Evolutionary conservation across 192 early-diverging fungal species (phyloP), one percentile per base, ranked within the genome.

Genomic region (Chytriomyces hyalinus): DNA sequence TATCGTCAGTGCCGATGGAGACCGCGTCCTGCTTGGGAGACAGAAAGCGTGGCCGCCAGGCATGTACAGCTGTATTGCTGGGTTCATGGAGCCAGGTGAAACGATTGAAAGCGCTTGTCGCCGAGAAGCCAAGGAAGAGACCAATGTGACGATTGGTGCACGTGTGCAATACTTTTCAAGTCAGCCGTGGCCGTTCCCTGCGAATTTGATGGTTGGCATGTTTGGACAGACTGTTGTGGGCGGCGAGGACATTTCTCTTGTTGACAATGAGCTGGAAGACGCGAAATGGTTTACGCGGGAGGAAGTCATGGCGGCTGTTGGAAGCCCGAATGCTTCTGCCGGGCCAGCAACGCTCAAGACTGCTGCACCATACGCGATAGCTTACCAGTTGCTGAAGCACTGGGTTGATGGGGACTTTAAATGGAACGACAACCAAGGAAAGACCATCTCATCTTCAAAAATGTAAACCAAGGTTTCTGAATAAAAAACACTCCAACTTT

Each of bases 181-280:
- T 8, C 88, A 90, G 76, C 88, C 88, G n/a, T 90, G 89, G 89
- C 87, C 89, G 45, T 90, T 90, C 70, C 89, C 89, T 6, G 77
- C 81, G 28, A 77, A 81, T 22, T 72, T 90, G 50, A 90, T 90
- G 87, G 47, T 90, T 61, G 87, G 87, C 13, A 81, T 84, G 62
- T 77, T 84, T 26, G 83, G 73, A 3, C 49, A 76, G 50, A 85
- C 84, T 0, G 66, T 67, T 6, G 67, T 61, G 36, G 76, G 73
- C 17, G 57, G 47, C 6, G 81, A 83, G 48, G 50, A 61, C 6
- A 77, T 81, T 9, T 3, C 24, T 24, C 28, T 79, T 8, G 66
- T 72, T 24, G 84, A 85, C 47, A 62, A 83, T 17, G 82, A 81
- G 67, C 77, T 85, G 9, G 87, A 88, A 61, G 83, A 85, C 63